These are phyloP conservation scores for Aspergillus pseudoglaucus DNA, from an alignment of 2,329 filamentous ascomycete genomes.

Conservation along the genomic window DNA sequence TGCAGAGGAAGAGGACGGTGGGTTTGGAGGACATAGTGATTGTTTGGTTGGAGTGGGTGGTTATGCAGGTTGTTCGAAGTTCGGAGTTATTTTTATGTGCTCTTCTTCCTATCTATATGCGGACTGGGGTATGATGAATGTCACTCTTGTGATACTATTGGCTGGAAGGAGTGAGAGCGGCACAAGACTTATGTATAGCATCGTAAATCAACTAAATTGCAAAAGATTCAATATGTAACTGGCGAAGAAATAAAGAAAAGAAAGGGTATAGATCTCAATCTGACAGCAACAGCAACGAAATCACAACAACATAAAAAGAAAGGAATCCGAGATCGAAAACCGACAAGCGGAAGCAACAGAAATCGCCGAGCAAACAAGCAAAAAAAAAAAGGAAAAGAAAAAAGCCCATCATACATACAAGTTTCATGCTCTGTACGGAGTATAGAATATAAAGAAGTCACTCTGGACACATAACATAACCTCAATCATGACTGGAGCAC, in stretches of 20 bases:
- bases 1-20: conserved; percentile 20
- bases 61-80: no score
- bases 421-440: not conserved
- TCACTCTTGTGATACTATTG: no score
- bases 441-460: conserved; percentile 1
- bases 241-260: conserved; percentile 55
- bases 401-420: not conserved
- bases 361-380: not conserved
- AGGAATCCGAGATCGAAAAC: not conserved
- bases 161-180: no score
- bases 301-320: not conserved
- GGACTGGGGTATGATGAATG: no score
- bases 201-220: no score
- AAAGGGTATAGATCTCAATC: conserved; percentile 10
- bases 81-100: no score
- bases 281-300: not conserved
- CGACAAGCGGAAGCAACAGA: not conserved
- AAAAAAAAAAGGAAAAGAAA: not conserved
- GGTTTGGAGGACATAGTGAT: not conserved
- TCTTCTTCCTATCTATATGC: no score
- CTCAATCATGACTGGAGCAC: not conserved
- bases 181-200: no score
- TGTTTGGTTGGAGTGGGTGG: no score
- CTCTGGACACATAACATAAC: not conserved
- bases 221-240: not conserved